phyloP scores from a whole-genome alignment of 2,329 filamentous ascomycete species.

The Apiospora phragmitis region DNA sequence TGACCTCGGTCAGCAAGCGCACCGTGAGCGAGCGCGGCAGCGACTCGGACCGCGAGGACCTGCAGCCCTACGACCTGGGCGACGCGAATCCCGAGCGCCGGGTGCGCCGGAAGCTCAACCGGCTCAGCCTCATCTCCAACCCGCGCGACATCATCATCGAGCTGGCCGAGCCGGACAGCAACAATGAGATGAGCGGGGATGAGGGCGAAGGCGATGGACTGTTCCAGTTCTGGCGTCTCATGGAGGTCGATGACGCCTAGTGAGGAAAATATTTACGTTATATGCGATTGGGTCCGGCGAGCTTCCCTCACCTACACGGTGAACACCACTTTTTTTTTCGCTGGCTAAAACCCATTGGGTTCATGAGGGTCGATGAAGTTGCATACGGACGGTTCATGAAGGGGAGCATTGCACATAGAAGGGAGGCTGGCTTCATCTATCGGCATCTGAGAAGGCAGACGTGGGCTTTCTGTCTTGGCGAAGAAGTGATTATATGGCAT shows the following conservation, averaged over 20 bases:
- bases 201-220: constrained; percentile 31
- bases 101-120: constrained; percentile 30
- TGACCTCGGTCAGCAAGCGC: constrained; percentile 37
- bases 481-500: neutral
- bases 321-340: neutral
- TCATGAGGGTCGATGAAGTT: neutral
- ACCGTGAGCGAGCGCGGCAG: constrained; percentile 36
- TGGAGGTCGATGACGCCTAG: constrained; percentile 33
- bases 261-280: constrained; percentile 14
- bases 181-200: constrained; percentile 33
- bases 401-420: neutral
- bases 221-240: constrained; percentile 34
- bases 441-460: neutral
- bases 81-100: constrained; percentile 26
- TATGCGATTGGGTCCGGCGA: neutral
- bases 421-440: neutral
- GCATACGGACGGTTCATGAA: neutral
- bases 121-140: constrained; percentile 30
- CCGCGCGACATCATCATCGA: constrained; percentile 33
- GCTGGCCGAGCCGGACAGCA: constrained; percentile 33
- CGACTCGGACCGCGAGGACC: constrained; percentile 34
- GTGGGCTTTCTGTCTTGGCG: neutral
- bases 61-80: constrained; percentile 29
- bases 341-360: neutral
- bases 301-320: neutral